Percentiles rank a stretch among this genome's conserved stretches.
phyloP scores from a whole-genome alignment of 805 yeast species.

The Saccharomycopsis selenospora region DNA sequence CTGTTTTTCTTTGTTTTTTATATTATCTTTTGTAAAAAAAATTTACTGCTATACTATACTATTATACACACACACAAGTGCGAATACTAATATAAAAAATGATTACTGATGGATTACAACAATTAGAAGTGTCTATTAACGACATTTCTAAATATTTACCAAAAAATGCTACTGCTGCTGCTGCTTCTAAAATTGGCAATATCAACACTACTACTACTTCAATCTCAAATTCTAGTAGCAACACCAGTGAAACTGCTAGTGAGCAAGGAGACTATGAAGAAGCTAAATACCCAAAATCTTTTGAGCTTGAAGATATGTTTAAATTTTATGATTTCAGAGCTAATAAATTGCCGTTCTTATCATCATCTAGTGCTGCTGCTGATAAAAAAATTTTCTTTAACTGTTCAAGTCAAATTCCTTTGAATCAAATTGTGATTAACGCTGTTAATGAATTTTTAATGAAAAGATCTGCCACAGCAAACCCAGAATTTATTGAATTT shows the following conservation, averaged over 20 bases:
- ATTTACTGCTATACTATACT: too few species aligned
- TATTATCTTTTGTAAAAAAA: too few species aligned
- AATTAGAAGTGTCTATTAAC: neutral
- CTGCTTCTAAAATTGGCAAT: too few species aligned
- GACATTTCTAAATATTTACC: neutral
- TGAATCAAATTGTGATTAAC: constrained; percentile 9
- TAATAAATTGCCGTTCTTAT: neutral
- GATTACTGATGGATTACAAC: neutral
- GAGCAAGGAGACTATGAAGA: too few species aligned
- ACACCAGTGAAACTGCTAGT: too few species aligned
- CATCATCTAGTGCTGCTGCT: neutral
- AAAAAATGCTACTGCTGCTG: neutral
- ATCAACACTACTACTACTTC: too few species aligned
- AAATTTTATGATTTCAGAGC: constrained; percentile 3
- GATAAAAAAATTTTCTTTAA: constrained; percentile 11
- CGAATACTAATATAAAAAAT: too few species aligned
- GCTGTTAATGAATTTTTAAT: constrained; percentile 12
- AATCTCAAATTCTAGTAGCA: too few species aligned
- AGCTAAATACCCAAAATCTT: neutral
- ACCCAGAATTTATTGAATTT: constrained; percentile 15
- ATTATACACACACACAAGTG: too few species aligned
- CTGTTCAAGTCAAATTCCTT: constrained; percentile 15
- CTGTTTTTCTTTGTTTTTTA: too few species aligned
- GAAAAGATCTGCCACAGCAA: constrained; percentile 8
- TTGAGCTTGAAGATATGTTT: constrained; percentile 1